Evolutionary conservation across 202 grass and related monocot genomes (phyloP), one percentile per base, ranked within the genome.

Genomic region (Bolboschoenoplectus hybrid): DNA sequence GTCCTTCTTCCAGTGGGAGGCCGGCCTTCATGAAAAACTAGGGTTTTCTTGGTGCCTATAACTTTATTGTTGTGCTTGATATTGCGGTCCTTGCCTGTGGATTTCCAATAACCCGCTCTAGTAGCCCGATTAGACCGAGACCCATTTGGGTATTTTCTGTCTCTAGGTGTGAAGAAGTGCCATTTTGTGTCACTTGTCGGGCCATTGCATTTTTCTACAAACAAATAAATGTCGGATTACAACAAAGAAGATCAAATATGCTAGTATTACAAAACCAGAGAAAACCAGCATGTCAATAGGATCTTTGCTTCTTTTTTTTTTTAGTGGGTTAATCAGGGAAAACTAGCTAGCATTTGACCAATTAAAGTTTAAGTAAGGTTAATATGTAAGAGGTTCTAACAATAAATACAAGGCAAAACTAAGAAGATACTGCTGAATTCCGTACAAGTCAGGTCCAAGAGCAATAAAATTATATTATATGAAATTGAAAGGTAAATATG

Each of bases 21-120:
- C 0, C 95, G 91, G 5, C 95, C 95, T 89, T 87, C 77, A 88
- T 98, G 95, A 64, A 98, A 98, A 91, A 98, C 95, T 87, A 98
- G 81, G 57, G 95, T 98, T 84, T 98, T 98, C 84, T 98, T 98
- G 60, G 89, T 93, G 78, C 95, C 95, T 73, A 98, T 87, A 65
- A 88, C 86, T 45, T 66, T 62, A 17, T 93, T 95, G 39, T 80
- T 81, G 17, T 64, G 26, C 63, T 82, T 92, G 79, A 98, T 92
- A 65, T 84, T 17, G 36, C 95, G 89, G 64, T 98, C 95, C 84
- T 93, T 98, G 46, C 95, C 95, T 52, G 95, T 98, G 62, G 95
- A 98, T 85, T 98, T 98, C 96, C 96, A 98, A 67, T 95, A 98
- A 52, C 96, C 96, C 68, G 87, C 90, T 36, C 75, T 17, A 3